Base-by-base conservation (phyloP, 768 basidiomycete species). In the Agaricus sinodeliciosus region DNA sequence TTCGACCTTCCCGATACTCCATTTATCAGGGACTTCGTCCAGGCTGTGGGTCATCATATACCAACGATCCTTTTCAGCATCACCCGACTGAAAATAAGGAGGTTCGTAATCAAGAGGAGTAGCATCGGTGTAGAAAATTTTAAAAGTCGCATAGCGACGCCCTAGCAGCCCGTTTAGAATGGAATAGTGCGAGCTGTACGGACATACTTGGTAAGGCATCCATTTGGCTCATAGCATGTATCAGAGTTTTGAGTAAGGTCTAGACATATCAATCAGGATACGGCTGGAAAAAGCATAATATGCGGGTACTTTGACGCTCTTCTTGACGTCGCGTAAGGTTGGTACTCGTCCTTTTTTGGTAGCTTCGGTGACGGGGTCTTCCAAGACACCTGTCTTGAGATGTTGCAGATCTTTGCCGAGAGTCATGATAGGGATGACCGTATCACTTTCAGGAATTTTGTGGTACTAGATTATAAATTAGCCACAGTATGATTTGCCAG, bases 61-160 rank as follows among this genome's bases (percentile, higher is more conserved):
- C 81, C 86, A 90, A 54, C 73, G 86, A 63, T 90, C 83, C 56
- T 77, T 79, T n/a, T 83, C 73, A 4, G 70, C 68, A 60, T 93
- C 88, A 0, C 83, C 89, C 4, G 85, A 68, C 52, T 78, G 76
- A 61, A 93, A 93, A 64, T 84, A 72, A 0, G 87, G 87, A 4
- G 92, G 92, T 63, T 94, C 87, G 60, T 94, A 94, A 47, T 91
- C 84, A 8, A 74, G 70, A 0, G 92, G 92, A 11, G 90, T 84
- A 18, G 80, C 74, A 43, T 89, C 83, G 12, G 85, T 86, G 64
- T 92, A 94, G 63, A 86, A 90, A 9, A 90, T 67, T 63, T 94
- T 94, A 72, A 94, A 90, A 18, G 85, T 89, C n/a, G 90, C 88
- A 61, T 77, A 94, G 31, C 91, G 85, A 43, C 83, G 84, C 60